Conservation (phyloP, 805 yeast genomes). For the Lipomyces orientalis region DNA sequence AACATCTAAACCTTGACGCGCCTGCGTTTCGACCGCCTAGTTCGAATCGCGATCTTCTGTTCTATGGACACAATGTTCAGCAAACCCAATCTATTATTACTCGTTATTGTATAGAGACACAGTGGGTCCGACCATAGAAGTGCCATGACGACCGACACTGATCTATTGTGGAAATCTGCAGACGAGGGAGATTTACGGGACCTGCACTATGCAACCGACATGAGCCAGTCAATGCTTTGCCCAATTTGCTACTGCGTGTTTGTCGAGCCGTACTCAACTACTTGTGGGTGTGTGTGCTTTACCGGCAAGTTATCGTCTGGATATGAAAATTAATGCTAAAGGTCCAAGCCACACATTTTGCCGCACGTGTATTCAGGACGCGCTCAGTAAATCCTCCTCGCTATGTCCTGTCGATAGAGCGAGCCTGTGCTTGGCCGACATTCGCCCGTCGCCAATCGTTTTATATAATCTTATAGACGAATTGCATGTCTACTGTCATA, state of each 20-base stretch:
- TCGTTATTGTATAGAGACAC: neutral
- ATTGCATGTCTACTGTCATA: neutral
- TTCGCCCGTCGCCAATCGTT: neutral
- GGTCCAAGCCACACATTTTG: neutral
- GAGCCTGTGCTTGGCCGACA: neutral
- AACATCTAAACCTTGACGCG: no score
- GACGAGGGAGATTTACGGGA: neutral
- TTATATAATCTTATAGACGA: neutral
- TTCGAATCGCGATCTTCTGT: neutral
- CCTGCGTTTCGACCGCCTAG: neutral
- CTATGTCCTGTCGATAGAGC: neutral
- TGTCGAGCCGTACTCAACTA: neutral
- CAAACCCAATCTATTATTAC: neutral
- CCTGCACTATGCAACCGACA: neutral
- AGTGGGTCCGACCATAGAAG: neutral
- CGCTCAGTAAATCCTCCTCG: neutral
- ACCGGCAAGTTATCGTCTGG: neutral
- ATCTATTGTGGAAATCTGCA: neutral
- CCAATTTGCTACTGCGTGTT: neutral
- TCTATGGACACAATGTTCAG: no score
- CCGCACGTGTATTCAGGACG: constrained; percentile 2
- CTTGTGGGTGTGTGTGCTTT: neutral
- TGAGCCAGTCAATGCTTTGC: neutral
- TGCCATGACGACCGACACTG: neutral
- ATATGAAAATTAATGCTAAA: neutral